Base-by-base conservation (phyloP, 768 basidiomycete species). In the Leccinellum albellum region DNA sequence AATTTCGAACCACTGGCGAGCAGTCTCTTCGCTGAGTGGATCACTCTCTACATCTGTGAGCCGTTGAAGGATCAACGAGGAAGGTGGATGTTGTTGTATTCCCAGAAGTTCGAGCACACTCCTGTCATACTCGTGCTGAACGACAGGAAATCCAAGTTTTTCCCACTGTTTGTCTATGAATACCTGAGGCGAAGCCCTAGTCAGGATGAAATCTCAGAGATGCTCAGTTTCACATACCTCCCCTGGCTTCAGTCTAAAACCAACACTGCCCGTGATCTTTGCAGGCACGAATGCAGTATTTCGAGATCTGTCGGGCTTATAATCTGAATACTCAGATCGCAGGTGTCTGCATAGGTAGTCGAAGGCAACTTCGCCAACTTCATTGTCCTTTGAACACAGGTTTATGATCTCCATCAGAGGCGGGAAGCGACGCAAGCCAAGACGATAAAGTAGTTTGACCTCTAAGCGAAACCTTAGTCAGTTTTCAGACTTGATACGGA, bases 261-360 rank as follows among this genome's bases (percentile, higher is more conserved):
- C 32, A 4, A 6, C 32, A 5, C 13, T 6, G 32, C 7, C 14
- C 6, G 1, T 33, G 32, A 33, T 33, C 32, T 33, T 6, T 6
- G 14, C 32, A 33, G 32, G 32, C 32, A 33, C 32, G 14, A 33
- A 33, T 15, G 32, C 14, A 2, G 4, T 33, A 33, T 5, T 98
- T 40, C 10, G 44, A 28, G 28, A 59, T 6, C 40, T 0, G 8
- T 73, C 1, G 88, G 91, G 17, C 91, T 85, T 58, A 92, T 84
- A 56, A 21, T 4, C 10, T 9, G 29, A 37, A 32, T 59, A 59
- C 6, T 31, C 3, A 3, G 35, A 47, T 46, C 29, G 45, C 21
- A 56, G 21, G 44, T 51, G 47, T n/a, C 67, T 83, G 87, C 94
- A 70, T 24, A 97, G 79, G 72, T 94, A 97, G 47, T 82, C 80